These are phyloP conservation scores for Kuraishia capsulata DNA, from an alignment of 805 yeast species.

Conservation along the genomic window DNA sequence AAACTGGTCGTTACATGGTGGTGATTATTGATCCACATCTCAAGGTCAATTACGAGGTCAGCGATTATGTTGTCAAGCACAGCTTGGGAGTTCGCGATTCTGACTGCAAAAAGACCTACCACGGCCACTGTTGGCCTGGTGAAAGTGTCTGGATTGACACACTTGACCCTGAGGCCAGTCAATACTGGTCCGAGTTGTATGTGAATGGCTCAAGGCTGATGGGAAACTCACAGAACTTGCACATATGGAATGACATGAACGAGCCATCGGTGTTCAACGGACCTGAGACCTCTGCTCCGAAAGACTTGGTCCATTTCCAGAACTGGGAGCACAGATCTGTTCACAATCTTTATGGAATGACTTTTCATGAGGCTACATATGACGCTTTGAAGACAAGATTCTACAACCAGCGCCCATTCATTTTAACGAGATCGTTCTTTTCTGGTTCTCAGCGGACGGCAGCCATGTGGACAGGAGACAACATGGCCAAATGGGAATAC, in stretches of 20 bases:
- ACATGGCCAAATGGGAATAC: conserved; percentile 88
- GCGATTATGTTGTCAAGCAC: conserved; percentile 36
- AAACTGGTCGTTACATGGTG: conserved; percentile 72
- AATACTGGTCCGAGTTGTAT: conserved; percentile 51
- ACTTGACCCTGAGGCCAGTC: conserved; percentile 50
- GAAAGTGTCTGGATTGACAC: conserved; percentile 92
- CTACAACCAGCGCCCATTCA: conserved; percentile 63
- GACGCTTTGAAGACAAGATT: conserved; percentile 50
- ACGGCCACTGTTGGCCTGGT: conserved; percentile 98
- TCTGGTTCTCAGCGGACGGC: conserved; percentile 89
- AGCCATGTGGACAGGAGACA: conserved; percentile 98
- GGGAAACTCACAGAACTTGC: conserved; percentile 52
- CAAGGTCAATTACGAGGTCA: conserved; percentile 59
- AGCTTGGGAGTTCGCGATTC: conserved; percentile 33
- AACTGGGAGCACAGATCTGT: conserved; percentile 86
- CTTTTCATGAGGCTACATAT: conserved; percentile 74
- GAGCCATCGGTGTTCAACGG: conserved; percentile 95
- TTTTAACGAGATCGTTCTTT: conserved; percentile 78
- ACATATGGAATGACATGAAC: conserved; percentile 97
- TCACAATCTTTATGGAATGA: conserved; percentile 78
- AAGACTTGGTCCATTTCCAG: conserved; percentile 70
- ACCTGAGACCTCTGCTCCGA: conserved; percentile 87
- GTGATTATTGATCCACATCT: conserved; percentile 89
- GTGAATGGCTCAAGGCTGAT: conserved; percentile 33
- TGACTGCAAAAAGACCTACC: conserved; percentile 30